Evolutionary conservation across 1,284 basidiomycete genomes (phyloP).

Genomic region (Trametes pubescens): DNA sequence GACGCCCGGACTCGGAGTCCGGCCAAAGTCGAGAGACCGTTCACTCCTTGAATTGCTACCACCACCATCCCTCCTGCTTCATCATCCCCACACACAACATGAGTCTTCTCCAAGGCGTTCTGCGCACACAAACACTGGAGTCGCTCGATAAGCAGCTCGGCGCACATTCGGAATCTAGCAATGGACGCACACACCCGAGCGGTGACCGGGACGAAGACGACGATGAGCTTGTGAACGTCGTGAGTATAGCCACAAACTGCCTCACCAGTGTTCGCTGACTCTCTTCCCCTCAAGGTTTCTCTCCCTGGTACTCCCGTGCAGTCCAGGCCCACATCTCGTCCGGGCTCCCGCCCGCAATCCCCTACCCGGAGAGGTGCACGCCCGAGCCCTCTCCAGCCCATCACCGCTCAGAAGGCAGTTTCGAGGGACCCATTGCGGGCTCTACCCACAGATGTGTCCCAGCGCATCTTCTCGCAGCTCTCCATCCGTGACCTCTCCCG

Average conservation of each 20-base stretch:
- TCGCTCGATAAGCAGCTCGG: conserved; percentile 52
- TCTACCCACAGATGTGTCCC: conserved; percentile 83
- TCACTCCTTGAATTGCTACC: conserved; percentile 24
- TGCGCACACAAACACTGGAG: conserved; percentile 65
- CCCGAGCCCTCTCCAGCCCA: conserved; percentile 52
- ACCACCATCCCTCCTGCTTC: conserved; percentile 25
- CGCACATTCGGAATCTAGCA: conserved; percentile 29
- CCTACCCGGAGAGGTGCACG: conserved; percentile 60
- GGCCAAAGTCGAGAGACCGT: conserved; percentile 4
- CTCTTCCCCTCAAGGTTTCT: conserved; percentile 61
- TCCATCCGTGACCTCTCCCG: conserved; percentile 73
- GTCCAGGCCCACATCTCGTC: conserved; percentile 58
- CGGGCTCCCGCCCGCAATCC: conserved; percentile 65
- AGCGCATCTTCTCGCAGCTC: conserved; percentile 76
- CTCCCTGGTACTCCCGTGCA: conserved; percentile 51
- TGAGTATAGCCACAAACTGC: conserved; percentile 48
- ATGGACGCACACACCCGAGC: conserved; percentile 35
- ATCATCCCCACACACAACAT: conserved; percentile 49
- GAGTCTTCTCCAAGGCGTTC: conserved; percentile 78
- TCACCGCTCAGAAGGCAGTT: conserved; percentile 34
- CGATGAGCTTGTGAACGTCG: conserved; percentile 80
- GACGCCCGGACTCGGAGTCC: not conserved
- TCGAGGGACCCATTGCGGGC: conserved; percentile 70
- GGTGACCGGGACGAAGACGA: conserved; percentile 69
- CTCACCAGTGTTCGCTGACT: not conserved